These are phyloP conservation scores for Bryopsis sp. DNA, from an alignment of 139 green algal species.

Conservation along the genomic window DNA sequence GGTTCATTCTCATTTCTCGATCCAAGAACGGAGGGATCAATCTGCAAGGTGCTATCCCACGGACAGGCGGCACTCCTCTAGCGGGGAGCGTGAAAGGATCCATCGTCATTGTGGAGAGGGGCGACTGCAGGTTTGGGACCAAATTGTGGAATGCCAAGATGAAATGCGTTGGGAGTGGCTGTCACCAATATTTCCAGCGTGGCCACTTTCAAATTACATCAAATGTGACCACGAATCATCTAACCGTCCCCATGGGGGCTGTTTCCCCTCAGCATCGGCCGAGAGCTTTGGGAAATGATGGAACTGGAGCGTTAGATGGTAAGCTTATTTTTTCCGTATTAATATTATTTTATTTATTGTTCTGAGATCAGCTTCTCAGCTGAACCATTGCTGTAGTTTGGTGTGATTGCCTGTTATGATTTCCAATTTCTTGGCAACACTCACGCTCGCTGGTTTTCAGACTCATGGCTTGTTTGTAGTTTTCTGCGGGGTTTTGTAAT, in stretches of 20 bases:
- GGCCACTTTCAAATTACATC: constrained; percentile 47
- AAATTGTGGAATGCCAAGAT: constrained; percentile 47
- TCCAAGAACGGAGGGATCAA: too few relatives aligned
- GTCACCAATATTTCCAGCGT: constrained; percentile 48
- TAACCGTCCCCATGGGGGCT: constrained; percentile 33
- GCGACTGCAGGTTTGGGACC: constrained; percentile 52
- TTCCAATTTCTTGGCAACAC: too few relatives aligned
- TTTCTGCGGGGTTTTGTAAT: too few relatives aligned
- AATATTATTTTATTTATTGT: too few relatives aligned
- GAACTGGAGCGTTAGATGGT: constrained; percentile 1
- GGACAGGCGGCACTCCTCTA: neutral
- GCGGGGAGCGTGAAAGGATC: constrained; percentile 22
- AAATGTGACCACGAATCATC: too few relatives aligned
- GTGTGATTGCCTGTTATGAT: too few relatives aligned
- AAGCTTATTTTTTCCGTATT: too few relatives aligned
- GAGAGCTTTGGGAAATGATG: constrained; percentile 21
- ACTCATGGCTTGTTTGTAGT: too few relatives aligned
- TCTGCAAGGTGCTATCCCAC: neutral
- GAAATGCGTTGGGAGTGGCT: constrained; percentile 49
- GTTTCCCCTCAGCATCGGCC: constrained; percentile 26
- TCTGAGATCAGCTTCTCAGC: too few relatives aligned
- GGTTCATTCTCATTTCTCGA: too few relatives aligned
- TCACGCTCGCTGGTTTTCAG: too few relatives aligned
- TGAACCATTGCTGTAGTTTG: too few relatives aligned
- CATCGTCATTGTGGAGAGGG: constrained; percentile 50